A percentile compares a stretch with the other conserved stretches of the same genome.
phyloP scores from a whole-genome alignment of 73 alveolate genomes.

The Breviolum minutum region DNA sequence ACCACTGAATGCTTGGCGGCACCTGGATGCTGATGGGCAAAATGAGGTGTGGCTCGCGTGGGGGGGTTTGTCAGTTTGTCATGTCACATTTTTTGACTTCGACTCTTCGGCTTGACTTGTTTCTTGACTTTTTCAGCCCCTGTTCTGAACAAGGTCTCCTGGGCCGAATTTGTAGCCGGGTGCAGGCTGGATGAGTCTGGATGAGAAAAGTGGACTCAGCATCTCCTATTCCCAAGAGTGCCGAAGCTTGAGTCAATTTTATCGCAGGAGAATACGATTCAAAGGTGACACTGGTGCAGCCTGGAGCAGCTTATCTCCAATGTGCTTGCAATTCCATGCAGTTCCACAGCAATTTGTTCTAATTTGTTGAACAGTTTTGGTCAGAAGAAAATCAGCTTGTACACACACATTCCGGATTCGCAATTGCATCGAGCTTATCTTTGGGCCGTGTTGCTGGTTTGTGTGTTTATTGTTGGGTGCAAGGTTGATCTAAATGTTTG shows the following conservation, averaged over 20 bases:
- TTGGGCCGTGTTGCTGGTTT: neutral
- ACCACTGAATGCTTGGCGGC: slow-evolving; percentile 80
- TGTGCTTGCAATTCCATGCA: neutral
- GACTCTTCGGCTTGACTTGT: neutral
- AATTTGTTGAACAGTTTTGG: no score
- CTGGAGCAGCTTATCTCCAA: slow-evolving; percentile 25
- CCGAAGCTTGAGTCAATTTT: neutral
- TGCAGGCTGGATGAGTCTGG: slow-evolving; percentile 15
- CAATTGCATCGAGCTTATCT: neutral
- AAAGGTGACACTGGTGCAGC: slow-evolving; percentile 82
- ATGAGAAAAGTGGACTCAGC: no score
- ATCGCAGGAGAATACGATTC: slow-evolving; percentile 42
- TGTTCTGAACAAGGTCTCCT: slow-evolving; percentile 26
- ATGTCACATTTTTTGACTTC: no score
- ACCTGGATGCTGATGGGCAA: slow-evolving; percentile 61
- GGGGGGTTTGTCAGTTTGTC: no score
- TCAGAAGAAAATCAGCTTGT: no score
- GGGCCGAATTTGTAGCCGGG: slow-evolving; percentile 80
- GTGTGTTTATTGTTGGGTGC: neutral
- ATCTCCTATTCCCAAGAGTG: neutral
- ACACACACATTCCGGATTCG: no score
- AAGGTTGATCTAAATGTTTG: neutral
- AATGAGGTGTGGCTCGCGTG: neutral
- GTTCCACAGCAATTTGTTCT: neutral
- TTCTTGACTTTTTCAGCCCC: neutral